These are phyloP conservation scores for Dactylellina leptospora DNA, from an alignment of 2,329 filamentous ascomycete genomes.

Conservation along the genomic window DNA sequence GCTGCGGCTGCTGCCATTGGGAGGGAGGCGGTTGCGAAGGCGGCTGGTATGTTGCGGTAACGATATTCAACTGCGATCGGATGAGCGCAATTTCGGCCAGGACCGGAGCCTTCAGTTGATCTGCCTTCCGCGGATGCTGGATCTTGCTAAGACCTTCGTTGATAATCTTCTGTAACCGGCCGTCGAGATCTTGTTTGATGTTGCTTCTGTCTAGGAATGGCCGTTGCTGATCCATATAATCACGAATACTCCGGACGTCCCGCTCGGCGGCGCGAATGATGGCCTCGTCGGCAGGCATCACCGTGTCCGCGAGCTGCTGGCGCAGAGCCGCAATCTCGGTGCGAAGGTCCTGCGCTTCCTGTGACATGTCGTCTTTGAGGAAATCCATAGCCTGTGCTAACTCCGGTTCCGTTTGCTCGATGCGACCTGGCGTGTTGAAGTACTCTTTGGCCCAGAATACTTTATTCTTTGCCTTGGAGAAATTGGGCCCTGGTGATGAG, in stretches of 20 bases:
- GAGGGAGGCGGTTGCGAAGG: background rate
- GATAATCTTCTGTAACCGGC: slow-evolving; percentile 24
- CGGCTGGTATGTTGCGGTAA: slow-evolving; percentile 2
- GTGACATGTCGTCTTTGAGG: slow-evolving; percentile 11
- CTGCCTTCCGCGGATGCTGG: slow-evolving; percentile 17
- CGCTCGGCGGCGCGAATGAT: slow-evolving; percentile 24
- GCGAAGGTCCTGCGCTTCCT: slow-evolving; percentile 23
- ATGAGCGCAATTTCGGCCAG: slow-evolving; percentile 29
- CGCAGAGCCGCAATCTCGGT: slow-evolving; percentile 22
- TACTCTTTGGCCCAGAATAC: slow-evolving; percentile 34
- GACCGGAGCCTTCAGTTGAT: slow-evolving; percentile 31
- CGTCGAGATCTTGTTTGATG: slow-evolving; percentile 19
- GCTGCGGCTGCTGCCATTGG: background rate
- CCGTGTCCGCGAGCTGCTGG: slow-evolving; percentile 8
- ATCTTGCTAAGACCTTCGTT: slow-evolving; percentile 28
- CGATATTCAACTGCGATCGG: slow-evolving; percentile 20
- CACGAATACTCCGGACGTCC: slow-evolving; percentile 25
- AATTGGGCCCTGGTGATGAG: background rate
- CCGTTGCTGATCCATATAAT: slow-evolving; percentile 28
- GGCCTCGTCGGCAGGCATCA: slow-evolving; percentile 21
- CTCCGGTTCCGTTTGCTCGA: slow-evolving; percentile 27
- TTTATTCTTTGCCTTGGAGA: slow-evolving; percentile 13
- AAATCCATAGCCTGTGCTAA: slow-evolving; percentile 17
- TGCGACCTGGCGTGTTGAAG: slow-evolving; percentile 26
- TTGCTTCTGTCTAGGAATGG: slow-evolving; percentile 15